phyloP scores from a whole-genome alignment of 345 rosid genomes.

The Acer negundo region DNA sequence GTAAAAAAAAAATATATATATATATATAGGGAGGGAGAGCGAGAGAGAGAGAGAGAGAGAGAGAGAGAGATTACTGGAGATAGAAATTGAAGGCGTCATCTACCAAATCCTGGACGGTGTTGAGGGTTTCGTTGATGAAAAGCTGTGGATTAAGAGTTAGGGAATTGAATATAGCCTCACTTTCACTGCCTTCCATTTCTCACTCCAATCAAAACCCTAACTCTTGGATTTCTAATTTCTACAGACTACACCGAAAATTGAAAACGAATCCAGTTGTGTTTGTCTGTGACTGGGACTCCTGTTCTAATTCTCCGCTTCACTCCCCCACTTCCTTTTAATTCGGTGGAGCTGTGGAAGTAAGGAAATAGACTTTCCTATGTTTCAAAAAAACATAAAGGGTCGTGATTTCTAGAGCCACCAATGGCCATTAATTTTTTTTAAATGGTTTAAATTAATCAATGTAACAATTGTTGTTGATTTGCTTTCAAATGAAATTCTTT shows the following conservation, averaged over 20 bases:
- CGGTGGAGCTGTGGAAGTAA: too few relatives aligned
- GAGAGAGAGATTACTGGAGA: slow-evolving; percentile 35
- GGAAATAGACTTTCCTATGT: too few relatives aligned
- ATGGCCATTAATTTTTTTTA: too few relatives aligned
- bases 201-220: background rate
- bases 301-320: too few relatives aligned
- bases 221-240: background rate
- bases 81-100: slow-evolving; percentile 69
- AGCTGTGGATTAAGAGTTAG: slow-evolving; percentile 67
- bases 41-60: background rate
- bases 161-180: slow-evolving; percentile 58
- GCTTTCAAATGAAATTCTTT: too few relatives aligned
- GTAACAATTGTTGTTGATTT: too few relatives aligned
- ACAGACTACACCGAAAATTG: background rate
- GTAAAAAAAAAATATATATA: background rate
- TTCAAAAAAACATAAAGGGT: too few relatives aligned
- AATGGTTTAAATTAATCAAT: too few relatives aligned
- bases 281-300: too few relatives aligned
- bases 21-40: background rate
- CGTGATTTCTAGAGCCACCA: too few relatives aligned
- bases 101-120: slow-evolving; percentile 62
- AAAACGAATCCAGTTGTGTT: background rate
- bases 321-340: too few relatives aligned
- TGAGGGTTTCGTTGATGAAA: slow-evolving; percentile 75
- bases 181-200: slow-evolving; percentile 75